Base-by-base conservation (phyloP, 2,329 filamentous ascomycete species). In the Nemania sp. region DNA sequence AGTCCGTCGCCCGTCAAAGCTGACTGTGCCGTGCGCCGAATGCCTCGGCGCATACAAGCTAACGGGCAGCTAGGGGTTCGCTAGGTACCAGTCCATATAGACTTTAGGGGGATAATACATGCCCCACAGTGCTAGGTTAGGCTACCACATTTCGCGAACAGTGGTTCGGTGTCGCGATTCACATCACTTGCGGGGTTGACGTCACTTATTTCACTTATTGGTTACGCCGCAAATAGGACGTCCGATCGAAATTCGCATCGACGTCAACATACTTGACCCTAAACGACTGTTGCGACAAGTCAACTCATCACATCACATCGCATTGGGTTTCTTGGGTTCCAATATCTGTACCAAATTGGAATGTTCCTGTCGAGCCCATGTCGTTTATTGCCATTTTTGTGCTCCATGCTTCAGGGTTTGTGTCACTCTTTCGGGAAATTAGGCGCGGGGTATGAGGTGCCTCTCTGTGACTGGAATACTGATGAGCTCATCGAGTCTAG, bases 221-320 rank as follows among this genome's bases (percentile, higher is more conserved):
- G n/a, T 24, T 35, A 7, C 27, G 52, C n/a, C 27, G 52, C 27
- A 35, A 54, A 38, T 54, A 38, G 8, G 27, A 54, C 27, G 24
- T 52, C 8, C 13, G 24, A 32, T n/a, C 58, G 58, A 20, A 29
- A 41, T 52, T 61, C 32, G 58, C 58, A 27, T 41, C 32, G 15
- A 61, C 58, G 58, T 53, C 58, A 61, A 52, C 58, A 35, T 61
- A 22, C 58, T 15, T 51, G 38, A n/a, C n/a, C n/a, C n/a, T 41
- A 15, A 41, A 13, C 38, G 13, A 41, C 11, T 15, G 38, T 41
- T 18, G 11, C 11, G 15, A 41, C 15, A 41, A 13, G 5, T 13
- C 38, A 41, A 41, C 38, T 41, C 5, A 35, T n/a, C n/a, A n/a
- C n/a, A 41, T 41, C 38, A 41, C 38, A 11, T 15, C 5, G 11